Percentiles rank a stretch among this genome's conserved stretches.
Conservation (phyloP, 2,329 filamentous ascomycete genomes). For the Plenodomus biglobosus region DNA sequence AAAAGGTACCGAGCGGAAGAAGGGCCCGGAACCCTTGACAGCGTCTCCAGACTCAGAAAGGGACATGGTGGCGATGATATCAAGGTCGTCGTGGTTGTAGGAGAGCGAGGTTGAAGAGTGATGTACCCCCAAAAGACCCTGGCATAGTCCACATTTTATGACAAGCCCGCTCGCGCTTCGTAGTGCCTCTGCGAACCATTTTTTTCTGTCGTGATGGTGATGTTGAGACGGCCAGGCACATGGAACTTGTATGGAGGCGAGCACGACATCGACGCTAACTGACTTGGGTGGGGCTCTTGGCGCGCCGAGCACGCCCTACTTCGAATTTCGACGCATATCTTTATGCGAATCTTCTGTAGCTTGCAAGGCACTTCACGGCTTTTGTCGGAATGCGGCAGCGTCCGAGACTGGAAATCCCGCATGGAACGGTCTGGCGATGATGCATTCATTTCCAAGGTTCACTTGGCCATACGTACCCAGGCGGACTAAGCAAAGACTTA, state of each 20-base stretch:
- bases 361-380: constrained; percentile 6
- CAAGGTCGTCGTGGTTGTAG: neutral
- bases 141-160: neutral
- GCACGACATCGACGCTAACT: constrained; percentile 25
- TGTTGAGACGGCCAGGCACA: constrained; percentile 11
- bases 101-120: neutral
- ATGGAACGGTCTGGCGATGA: neutral
- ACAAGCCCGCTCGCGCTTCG: neutral
- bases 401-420: neutral
- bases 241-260: constrained; percentile 21
- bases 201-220: neutral
- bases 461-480: too few species aligned
- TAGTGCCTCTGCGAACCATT: neutral
- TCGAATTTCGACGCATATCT: constrained; percentile 1
- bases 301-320: neutral
- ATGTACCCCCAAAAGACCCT: neutral
- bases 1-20: constrained; percentile 38
- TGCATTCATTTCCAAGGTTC: neutral
- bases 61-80: constrained; percentile 11
- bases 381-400: constrained; percentile 3
- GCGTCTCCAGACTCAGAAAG: constrained; percentile 14
- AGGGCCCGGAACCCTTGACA: constrained; percentile 20
- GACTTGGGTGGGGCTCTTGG: constrained; percentile 2
- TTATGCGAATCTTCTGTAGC: constrained; percentile 5
- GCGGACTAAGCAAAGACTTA: too few species aligned